Evolutionary conservation across 352 stramenopile genomes (phyloP).

Genomic region (Globisporangium megalacanthum): DNA sequence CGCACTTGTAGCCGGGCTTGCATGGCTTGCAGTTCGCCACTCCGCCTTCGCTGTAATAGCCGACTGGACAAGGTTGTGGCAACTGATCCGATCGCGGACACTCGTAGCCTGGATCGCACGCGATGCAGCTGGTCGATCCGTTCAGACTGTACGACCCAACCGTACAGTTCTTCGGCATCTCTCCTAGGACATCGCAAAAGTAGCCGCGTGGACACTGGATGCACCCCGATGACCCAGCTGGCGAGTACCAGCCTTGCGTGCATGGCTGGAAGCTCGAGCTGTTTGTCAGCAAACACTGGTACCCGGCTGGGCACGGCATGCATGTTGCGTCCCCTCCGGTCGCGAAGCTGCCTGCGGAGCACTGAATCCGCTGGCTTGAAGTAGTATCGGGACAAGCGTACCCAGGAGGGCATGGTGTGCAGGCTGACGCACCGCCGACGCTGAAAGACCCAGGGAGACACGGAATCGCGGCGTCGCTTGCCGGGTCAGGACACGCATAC

Average conservation of each 20-base stretch:
- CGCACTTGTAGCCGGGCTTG: slow-evolving; percentile 72
- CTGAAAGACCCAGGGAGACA: slow-evolving; percentile 66
- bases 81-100: slow-evolving; percentile 67
- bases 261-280: slow-evolving; percentile 53
- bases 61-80: slow-evolving; percentile 78
- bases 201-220: slow-evolving; percentile 77
- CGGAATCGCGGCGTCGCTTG: slow-evolving; percentile 19
- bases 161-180: slow-evolving; percentile 64
- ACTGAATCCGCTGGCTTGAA: slow-evolving; percentile 37
- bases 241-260: slow-evolving; percentile 65
- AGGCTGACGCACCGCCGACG: slow-evolving; percentile 36
- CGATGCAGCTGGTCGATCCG: slow-evolving; percentile 54
- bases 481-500: slow-evolving; percentile 41
- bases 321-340: slow-evolving; percentile 42
- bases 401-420: slow-evolving; percentile 55
- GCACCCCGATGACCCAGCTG: slow-evolving; percentile 45
- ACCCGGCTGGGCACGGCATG: slow-evolving; percentile 73
- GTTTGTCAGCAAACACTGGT: slow-evolving; percentile 60
- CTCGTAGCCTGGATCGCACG: slow-evolving; percentile 79
- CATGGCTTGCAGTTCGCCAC: slow-evolving; percentile 63
- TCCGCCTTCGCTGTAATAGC: slow-evolving; percentile 80
- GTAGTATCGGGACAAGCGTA: slow-evolving; percentile 70
- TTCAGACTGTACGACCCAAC: slow-evolving; percentile 78
- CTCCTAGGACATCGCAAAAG: slow-evolving; percentile 60
- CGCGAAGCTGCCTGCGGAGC: slow-evolving; percentile 51